phyloP scores from a whole-genome alignment of 2,329 filamentous ascomycete species.

The Alternaria rosae region DNA sequence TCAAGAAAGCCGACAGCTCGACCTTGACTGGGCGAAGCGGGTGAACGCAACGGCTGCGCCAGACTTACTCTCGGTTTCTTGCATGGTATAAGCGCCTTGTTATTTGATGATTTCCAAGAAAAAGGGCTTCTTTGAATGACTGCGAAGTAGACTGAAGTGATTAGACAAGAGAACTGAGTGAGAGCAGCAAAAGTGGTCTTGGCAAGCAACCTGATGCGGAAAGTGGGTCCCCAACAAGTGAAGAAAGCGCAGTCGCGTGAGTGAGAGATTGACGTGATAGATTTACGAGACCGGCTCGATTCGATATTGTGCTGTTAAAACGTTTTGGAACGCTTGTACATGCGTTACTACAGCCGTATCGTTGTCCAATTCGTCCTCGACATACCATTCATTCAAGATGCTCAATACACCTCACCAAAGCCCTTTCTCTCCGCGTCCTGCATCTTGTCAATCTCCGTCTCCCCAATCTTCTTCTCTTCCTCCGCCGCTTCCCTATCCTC shows the following conservation, averaged over 20 bases:
- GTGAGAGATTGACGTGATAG: background rate
- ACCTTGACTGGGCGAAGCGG: background rate
- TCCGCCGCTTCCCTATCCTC: slow-evolving; percentile 29
- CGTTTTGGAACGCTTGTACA: background rate
- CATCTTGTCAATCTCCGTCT: slow-evolving; percentile 40
- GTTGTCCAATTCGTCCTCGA: background rate
- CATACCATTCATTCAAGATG: background rate
- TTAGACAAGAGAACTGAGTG: background rate
- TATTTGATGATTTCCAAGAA: background rate
- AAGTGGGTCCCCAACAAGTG: background rate
- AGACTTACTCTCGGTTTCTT: background rate
- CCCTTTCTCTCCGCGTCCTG: slow-evolving; percentile 41
- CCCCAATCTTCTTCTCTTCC: slow-evolving; percentile 26
- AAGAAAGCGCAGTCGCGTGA: background rate
- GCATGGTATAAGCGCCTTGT: background rate
- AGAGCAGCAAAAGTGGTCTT: background rate
- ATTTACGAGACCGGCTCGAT: background rate
- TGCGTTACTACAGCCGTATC: background rate
- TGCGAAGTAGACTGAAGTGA: background rate
- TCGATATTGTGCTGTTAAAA: background rate
- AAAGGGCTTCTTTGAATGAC: background rate
- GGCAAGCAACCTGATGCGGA: background rate
- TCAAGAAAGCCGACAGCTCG: background rate
- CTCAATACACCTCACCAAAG: slow-evolving; percentile 44
- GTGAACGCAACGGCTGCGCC: background rate